Conservation (phyloP, 331 rosid genomes). For the Quercus tomentella region DNA sequence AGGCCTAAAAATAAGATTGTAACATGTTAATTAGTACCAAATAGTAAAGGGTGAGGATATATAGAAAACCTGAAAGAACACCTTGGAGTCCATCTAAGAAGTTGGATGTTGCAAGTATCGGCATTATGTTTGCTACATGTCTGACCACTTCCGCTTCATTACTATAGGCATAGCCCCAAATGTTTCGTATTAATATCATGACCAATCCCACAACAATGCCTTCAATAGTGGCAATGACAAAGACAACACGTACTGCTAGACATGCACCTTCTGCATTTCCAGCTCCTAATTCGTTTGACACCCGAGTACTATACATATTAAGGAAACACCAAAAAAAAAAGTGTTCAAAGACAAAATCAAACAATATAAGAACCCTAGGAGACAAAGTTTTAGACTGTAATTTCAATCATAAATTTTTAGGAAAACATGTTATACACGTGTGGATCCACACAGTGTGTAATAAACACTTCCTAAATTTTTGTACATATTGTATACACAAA, state of each 20-base stretch:
- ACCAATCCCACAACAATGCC: slow-evolving; percentile 46
- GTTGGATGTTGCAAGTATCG: slow-evolving; percentile 53
- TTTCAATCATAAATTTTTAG: too few relatives aligned
- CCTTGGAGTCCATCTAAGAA: slow-evolving; percentile 66
- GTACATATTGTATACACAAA: too few relatives aligned
- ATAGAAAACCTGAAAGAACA: slow-evolving; percentile 61
- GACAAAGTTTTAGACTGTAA: too few relatives aligned
- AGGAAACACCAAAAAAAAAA: too few relatives aligned
- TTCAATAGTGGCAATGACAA: slow-evolving; percentile 32
- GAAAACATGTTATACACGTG: too few relatives aligned
- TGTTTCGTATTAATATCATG: slow-evolving; percentile 43
- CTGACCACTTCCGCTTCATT: slow-evolving; percentile 52
- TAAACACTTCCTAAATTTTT: too few relatives aligned
- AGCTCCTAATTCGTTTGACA: slow-evolving; percentile 80
- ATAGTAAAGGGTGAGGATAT: not conserved
- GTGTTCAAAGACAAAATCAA: too few relatives aligned
- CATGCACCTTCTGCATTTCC: slow-evolving; percentile 57
- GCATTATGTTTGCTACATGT: slow-evolving; percentile 54
- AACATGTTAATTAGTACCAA: not conserved
- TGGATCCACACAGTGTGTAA: too few relatives aligned
- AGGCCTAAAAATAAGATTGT: too few relatives aligned
- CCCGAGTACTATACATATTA: slow-evolving; percentile 52
- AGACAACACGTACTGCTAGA: slow-evolving; percentile 52
- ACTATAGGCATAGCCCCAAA: slow-evolving; percentile 75
- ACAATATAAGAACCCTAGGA: too few relatives aligned